Percentiles rank a stretch among this genome's conserved stretches.
Conservation (phyloP, 2,329 filamentous ascomycete genomes). For the Fusarium oligoseptatum region DNA sequence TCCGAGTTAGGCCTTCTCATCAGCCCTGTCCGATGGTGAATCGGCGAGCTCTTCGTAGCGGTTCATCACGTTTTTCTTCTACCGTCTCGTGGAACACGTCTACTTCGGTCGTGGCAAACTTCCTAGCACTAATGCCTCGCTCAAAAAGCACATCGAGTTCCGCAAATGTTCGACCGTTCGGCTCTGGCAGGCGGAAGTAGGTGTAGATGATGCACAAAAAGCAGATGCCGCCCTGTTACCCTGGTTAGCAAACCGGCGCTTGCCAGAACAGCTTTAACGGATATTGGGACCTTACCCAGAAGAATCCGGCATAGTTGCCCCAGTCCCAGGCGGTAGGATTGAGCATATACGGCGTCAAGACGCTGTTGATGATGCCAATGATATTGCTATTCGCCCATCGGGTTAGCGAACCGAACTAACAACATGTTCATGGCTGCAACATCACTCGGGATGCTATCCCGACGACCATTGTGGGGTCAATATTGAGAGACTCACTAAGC, state of each 20-base stretch:
- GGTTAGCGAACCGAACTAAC: constrained; percentile 27
- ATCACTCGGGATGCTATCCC: neutral
- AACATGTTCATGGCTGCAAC: neutral
- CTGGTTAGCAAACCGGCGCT: constrained; percentile 20
- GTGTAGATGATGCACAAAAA: constrained; percentile 86
- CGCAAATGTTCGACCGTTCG: constrained; percentile 83
- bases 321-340: constrained; percentile 90
- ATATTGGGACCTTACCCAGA: constrained; percentile 71
- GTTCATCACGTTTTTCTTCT: constrained; percentile 61
- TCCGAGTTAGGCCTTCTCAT: constrained; percentile 30
- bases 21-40: constrained; percentile 28
- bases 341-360: constrained; percentile 92
- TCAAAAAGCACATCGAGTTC: constrained; percentile 91
- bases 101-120: constrained; percentile 74
- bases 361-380: constrained; percentile 83
- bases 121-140: constrained; percentile 75
- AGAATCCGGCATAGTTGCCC: constrained; percentile 89
- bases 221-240: constrained; percentile 74
- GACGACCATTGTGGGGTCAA: neutral
- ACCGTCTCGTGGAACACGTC: constrained; percentile 68
- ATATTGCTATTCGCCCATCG: constrained; percentile 69
- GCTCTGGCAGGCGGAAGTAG: constrained; percentile 72
- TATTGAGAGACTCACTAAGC: constrained; percentile 67
- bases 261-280: neutral
- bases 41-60: constrained; percentile 59